A percentile compares a stretch with the other conserved stretches of the same genome.
Conservation (phyloP, 2,329 filamentous ascomycete species). For the Diaporthe citri region DNA sequence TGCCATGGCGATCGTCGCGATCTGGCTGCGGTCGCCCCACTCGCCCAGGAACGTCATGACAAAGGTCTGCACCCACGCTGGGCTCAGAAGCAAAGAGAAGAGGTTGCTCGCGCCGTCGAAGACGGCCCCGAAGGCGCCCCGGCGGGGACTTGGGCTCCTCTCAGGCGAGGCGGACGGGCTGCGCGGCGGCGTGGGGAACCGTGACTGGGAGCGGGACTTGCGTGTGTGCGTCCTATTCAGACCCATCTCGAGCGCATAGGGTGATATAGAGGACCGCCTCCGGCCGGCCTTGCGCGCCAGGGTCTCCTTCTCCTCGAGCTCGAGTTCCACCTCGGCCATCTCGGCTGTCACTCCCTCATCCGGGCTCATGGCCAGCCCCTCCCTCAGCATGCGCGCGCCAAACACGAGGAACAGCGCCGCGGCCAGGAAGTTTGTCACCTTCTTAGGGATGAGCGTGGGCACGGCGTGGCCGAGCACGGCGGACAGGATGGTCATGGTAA, state of each 20-base stretch:
- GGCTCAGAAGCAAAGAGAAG: constrained; percentile 87
- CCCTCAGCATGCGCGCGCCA: constrained; percentile 83
- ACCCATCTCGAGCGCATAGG: constrained; percentile 85
- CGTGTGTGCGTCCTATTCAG: constrained; percentile 67
- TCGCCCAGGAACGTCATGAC: constrained; percentile 99
- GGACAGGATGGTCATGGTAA: constrained; percentile 95
- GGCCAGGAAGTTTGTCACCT: constrained; percentile 90
- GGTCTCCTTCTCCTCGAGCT: constrained; percentile 93
- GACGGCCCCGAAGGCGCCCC: constrained; percentile 54
- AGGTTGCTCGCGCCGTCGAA: constrained; percentile 84
- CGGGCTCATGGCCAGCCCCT: constrained; percentile 89
- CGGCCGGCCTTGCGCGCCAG: constrained; percentile 75
- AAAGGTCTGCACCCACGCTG: constrained; percentile 98
- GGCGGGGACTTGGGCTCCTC: constrained; percentile 66
- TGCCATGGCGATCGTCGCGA: constrained; percentile 98
- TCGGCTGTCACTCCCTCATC: constrained; percentile 95
- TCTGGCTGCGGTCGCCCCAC: constrained; percentile 98
- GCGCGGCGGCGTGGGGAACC: constrained; percentile 83
- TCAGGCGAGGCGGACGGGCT: constrained; percentile 83
- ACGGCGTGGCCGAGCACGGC: constrained; percentile 93
- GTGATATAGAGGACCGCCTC: constrained; percentile 77
- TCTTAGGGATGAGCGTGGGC: constrained; percentile 88
- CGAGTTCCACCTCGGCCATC: constrained; percentile 96
- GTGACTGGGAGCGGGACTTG: constrained; percentile 79
- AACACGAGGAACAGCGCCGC: constrained; percentile 90